Conservation (phyloP, 805 yeast genomes). For the Yamadazyma sp. region DNA sequence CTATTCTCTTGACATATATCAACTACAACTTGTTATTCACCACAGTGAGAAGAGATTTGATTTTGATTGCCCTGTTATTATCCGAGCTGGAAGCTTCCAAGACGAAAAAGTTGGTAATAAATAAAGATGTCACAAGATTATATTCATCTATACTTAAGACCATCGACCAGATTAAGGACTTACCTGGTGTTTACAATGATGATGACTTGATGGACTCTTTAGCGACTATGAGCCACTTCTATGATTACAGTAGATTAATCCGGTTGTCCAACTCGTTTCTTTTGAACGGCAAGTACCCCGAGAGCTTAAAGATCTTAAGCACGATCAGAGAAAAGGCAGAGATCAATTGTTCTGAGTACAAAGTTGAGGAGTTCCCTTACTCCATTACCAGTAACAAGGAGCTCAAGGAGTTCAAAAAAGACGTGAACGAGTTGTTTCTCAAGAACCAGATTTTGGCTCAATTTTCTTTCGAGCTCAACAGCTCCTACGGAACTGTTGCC, state of each 20-base stretch:
- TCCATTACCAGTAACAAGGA: slow-evolving; percentile 39
- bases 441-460: slow-evolving; percentile 49
- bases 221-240: slow-evolving; percentile 48
- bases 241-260: slow-evolving; percentile 42
- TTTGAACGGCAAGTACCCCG: slow-evolving; percentile 38
- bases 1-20: slow-evolving; percentile 73
- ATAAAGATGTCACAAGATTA: slow-evolving; percentile 49
- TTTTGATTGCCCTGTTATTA: slow-evolving; percentile 41
- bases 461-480: slow-evolving; percentile 31
- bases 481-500: slow-evolving; percentile 23
- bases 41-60: slow-evolving; percentile 69
- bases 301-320: slow-evolving; percentile 46
- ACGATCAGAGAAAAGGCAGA: slow-evolving; percentile 23
- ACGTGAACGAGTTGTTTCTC: slow-evolving; percentile 18
- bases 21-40: slow-evolving; percentile 65
- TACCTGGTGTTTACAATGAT: slow-evolving; percentile 92
- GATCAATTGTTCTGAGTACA: slow-evolving; percentile 19
- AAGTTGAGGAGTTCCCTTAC: slow-evolving; percentile 42
- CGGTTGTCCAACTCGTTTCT: slow-evolving; percentile 48
- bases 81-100: slow-evolving; percentile 14
- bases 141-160: slow-evolving; percentile 53
- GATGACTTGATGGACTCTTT: slow-evolving; percentile 62
- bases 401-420: slow-evolving; percentile 23
- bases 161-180: slow-evolving; percentile 60
- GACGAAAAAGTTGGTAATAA: slow-evolving; percentile 25